Evolutionary conservation across 345 rosid genomes (phyloP).

Genomic region (Theobroma cacao): DNA sequence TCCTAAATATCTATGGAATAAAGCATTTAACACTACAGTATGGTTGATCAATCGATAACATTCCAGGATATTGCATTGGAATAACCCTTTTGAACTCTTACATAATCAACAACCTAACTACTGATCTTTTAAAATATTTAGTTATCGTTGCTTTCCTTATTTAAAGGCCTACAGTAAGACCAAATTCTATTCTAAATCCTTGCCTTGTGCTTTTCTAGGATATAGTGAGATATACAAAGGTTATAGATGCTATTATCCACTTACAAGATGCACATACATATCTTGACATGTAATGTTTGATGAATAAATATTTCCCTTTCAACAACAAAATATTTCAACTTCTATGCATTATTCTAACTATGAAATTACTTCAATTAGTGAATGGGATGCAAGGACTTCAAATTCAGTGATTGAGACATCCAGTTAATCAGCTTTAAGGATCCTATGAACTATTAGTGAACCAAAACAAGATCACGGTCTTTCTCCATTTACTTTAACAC

Average conservation of each 20-base stretch:
- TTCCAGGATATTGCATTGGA: background rate
- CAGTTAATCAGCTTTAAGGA: background rate
- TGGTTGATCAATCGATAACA: too few relatives aligned
- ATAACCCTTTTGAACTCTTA: background rate
- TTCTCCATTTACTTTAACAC: too few relatives aligned
- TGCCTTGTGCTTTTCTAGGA: background rate
- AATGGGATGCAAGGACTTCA: background rate
- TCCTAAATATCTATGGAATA: too few relatives aligned
- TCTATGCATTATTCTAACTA: background rate
- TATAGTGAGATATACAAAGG: background rate
- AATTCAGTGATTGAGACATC: background rate
- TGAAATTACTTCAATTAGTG: too few relatives aligned
- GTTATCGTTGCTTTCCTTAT: background rate
- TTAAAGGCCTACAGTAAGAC: background rate
- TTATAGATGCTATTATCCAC: background rate
- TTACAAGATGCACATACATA: background rate
- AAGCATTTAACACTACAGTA: too few relatives aligned
- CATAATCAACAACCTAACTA: background rate
- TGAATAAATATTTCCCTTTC: background rate
- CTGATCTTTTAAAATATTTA: background rate
- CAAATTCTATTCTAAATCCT: background rate
- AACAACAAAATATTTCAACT: background rate
- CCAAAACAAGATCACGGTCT: background rate
- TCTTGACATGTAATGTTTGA: background rate
- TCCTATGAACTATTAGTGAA: background rate